phyloP scores from a whole-genome alignment of 805 yeast species.

The Monosporozyma servazzii region DNA sequence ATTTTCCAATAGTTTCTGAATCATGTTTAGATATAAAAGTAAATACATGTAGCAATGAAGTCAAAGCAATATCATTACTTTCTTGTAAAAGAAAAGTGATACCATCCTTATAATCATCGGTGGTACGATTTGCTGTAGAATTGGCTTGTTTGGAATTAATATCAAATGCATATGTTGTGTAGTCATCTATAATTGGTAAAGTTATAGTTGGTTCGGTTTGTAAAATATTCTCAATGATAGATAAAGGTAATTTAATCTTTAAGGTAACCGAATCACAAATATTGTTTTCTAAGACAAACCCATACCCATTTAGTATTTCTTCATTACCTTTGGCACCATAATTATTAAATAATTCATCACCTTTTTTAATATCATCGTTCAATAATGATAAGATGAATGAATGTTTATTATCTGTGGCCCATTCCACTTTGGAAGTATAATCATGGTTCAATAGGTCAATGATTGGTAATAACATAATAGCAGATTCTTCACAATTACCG shows the following conservation, averaged over 20 bases:
- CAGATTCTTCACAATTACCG: slow-evolving; percentile 29
- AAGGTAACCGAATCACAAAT: slow-evolving; percentile 56
- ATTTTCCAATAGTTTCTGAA: slow-evolving; percentile 26
- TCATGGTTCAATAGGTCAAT: slow-evolving; percentile 73
- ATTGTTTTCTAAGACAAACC: slow-evolving; percentile 41
- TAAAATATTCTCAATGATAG: slow-evolving; percentile 25
- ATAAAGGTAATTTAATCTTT: slow-evolving; percentile 40
- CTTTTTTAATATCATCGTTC: slow-evolving; percentile 15
- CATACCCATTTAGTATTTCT: slow-evolving; percentile 69
- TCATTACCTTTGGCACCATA: slow-evolving; percentile 90
- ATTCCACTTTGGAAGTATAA: slow-evolving; percentile 52
- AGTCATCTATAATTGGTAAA: slow-evolving; percentile 33
- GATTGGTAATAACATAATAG: slow-evolving; percentile 67
- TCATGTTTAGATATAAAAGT: slow-evolving; percentile 26
- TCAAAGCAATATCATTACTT: slow-evolving; percentile 8
- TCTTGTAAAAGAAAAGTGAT: slow-evolving; percentile 29
- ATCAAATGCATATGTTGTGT: slow-evolving; percentile 34
- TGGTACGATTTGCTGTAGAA: slow-evolving; percentile 3
- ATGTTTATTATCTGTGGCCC: slow-evolving; percentile 36
- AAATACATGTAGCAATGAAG: slow-evolving; percentile 26
- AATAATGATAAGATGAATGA: slow-evolving; percentile 43
- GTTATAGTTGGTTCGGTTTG: slow-evolving; percentile 27
- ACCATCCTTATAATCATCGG: slow-evolving; percentile 24
- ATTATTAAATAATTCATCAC: slow-evolving; percentile 59
- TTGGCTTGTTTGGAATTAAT: not conserved